Base-by-base conservation (phyloP, 2,329 filamentous ascomycete genomes). In the Sporothrix humicola region DNA sequence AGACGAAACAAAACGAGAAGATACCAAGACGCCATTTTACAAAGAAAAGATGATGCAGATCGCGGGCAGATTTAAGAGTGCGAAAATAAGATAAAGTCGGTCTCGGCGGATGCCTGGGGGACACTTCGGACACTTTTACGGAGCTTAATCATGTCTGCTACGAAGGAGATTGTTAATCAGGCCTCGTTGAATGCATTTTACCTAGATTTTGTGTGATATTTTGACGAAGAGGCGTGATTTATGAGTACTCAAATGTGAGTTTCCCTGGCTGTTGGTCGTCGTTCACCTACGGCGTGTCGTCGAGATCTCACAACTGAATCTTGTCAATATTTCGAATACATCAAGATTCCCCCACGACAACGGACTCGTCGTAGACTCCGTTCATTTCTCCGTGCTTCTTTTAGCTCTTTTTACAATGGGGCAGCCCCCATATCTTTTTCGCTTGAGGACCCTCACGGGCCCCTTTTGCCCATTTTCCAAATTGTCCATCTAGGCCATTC, bases 361-460 rank as follows among this genome's bases (percentile, higher is more conserved):
- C 58, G 58, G 58, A 44, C 58, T 63, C 15, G 58, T 42, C 17
- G 58, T 42, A 42, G 58, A 61, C 31, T 63, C 37, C 37, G 58
- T 63, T 42, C 58, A 42, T 63, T 63, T 63, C 58, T 63, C 31
- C 31, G 31, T 63, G 17, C 13, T 7, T 56, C 52, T 56, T 26
- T 56, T 26, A 20, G n/a, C 8, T 9, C 37, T 23, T 58, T 31
- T 59, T 37, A 37, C 12, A 37, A 26, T 26, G 26, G 56, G 20
- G 26, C 5, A 13, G 6, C 56, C 56, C 56, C 56, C 26, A 31
- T 31, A 17, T 58, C 23, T 23, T 15, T 58, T 17, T 59, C 56
- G 56, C 37, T 26, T 56, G 52, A 17, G 52, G 52, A 56, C 52
- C 52, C 52, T 26, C 12, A 15, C 17, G 13, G n/a, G 10, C 56